Base-by-base conservation (phyloP, 2,329 filamentous ascomycete genomes). In the Aspergillus versicolor region DNA sequence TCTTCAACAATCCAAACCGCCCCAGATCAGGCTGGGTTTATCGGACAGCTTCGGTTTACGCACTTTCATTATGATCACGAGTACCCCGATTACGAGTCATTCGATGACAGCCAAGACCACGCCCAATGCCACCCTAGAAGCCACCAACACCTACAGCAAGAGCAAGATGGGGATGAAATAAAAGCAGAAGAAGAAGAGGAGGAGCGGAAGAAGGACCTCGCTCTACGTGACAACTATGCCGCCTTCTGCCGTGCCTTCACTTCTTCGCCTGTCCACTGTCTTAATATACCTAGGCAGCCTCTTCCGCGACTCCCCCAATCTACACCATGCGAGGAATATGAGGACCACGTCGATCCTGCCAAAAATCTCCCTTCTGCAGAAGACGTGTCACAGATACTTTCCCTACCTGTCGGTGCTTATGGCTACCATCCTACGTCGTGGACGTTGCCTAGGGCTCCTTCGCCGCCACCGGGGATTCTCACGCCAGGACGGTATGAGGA, bases 221-320 rank as follows among this genome's bases (percentile, higher is more conserved):
- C 37, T 9, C 44, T 54, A 37, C 42, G 27, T 2, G 46, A 47
- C 13, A 57, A 53, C 6, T 65, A 62, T 12, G 58, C 60, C 15
- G 58, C 60, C 5, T 62, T 57, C 22, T 60, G 56, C 32, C 55
- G 48, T 8, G 58, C 60, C 1, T 63, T 63, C 43, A 61, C 56
- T 4, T 52, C 55, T 9, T 58, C 54, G 6, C 30, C 48, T 11
- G 30, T 40, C 15, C 24, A 17, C 8, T 30, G 30, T 19, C 19
- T 19, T 17, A 47, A 47, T 19, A 6, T 34, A 12, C 44, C 44
- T 17, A 30, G n/a, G 13, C 17, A 27, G 12, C 47, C 47, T 12
- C 51, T 53, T n/a, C 51, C 51, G 8, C 21, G 51, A 17, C 34
- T 53, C 7, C 51, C 51, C n/a, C 5, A 30, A 3, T 47, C 51